Conservation (phyloP, 2,329 filamentous ascomycete genomes). For the Orbilia javanica region DNA sequence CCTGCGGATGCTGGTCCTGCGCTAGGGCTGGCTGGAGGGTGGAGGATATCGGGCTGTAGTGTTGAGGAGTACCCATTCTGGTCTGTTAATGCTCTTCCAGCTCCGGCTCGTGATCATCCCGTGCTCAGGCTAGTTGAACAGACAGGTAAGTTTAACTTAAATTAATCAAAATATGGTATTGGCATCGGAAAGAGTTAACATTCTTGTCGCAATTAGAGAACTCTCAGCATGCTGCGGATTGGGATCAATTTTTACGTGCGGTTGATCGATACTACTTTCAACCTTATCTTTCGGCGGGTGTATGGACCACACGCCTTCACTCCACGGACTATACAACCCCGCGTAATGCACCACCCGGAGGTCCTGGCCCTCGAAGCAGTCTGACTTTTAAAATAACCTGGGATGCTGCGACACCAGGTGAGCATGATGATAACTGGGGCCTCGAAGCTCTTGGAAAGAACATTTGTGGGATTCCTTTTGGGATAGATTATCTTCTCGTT, state of each 20-base stretch:
- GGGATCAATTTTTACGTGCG: constrained; percentile 1
- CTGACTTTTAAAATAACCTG: neutral
- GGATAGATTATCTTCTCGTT: neutral
- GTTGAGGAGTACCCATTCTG: constrained; percentile 9
- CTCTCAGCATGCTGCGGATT: neutral
- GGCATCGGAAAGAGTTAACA: neutral
- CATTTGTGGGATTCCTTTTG: constrained; percentile 1
- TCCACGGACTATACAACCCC: neutral
- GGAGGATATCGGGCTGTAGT: neutral
- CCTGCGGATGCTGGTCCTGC: neutral
- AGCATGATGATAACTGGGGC: neutral
- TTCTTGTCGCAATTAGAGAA: neutral
- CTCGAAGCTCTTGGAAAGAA: neutral
- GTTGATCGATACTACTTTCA: neutral
- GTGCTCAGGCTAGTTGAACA: neutral
- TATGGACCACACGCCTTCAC: neutral
- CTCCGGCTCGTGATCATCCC: neutral
- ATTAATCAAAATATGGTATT: too few relatives aligned
- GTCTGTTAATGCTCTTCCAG: neutral
- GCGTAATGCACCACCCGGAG: neutral
- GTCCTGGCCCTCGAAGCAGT: neutral
- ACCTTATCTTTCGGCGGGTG: neutral
- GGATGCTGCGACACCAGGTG: neutral
- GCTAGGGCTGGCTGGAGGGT: neutral
- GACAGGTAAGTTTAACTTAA: neutral